A percentile compares a stretch with the other conserved stretches of the same genome.
These are phyloP conservation scores for Wickerhamiella kurtzmanii DNA, from an alignment of 805 yeast genomes.

Conservation along the genomic window DNA sequence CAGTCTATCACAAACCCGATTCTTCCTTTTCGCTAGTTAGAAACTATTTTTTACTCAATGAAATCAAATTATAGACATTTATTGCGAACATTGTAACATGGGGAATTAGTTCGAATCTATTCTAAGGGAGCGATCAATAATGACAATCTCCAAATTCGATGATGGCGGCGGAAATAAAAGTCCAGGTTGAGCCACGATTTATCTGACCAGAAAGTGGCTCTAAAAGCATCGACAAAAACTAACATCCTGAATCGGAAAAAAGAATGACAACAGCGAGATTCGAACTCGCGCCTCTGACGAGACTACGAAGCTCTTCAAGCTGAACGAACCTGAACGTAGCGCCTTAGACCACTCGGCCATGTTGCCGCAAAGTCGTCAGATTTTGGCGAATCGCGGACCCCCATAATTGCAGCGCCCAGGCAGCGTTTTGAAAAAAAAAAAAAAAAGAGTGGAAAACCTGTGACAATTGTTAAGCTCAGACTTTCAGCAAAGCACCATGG, in stretches of 20 bases:
- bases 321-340: neutral
- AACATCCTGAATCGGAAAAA: too few species aligned
- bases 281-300: constrained; percentile 1
- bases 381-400: neutral
- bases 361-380: neutral
- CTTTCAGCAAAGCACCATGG: neutral
- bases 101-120: too few species aligned
- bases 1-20: neutral
- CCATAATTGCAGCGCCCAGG: too few species aligned
- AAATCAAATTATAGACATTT: too few species aligned
- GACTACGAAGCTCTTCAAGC: neutral
- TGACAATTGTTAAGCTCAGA: neutral
- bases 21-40: neutral
- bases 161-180: too few species aligned
- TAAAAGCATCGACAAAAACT: too few species aligned
- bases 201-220: too few species aligned
- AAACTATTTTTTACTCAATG: too few species aligned
- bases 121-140: too few species aligned
- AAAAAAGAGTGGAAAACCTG: neutral
- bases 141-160: too few species aligned
- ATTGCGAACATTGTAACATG: too few species aligned
- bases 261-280: neutral
- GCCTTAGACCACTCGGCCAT: constrained; percentile 4
- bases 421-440: neutral
- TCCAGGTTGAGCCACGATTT: too few species aligned